A percentile compares a stretch with the other conserved stretches of the same genome.
These are phyloP conservation scores for Coemansia sp. DNA, from an alignment of 192 early-diverging fungal genomes.

Conservation along the genomic window DNA sequence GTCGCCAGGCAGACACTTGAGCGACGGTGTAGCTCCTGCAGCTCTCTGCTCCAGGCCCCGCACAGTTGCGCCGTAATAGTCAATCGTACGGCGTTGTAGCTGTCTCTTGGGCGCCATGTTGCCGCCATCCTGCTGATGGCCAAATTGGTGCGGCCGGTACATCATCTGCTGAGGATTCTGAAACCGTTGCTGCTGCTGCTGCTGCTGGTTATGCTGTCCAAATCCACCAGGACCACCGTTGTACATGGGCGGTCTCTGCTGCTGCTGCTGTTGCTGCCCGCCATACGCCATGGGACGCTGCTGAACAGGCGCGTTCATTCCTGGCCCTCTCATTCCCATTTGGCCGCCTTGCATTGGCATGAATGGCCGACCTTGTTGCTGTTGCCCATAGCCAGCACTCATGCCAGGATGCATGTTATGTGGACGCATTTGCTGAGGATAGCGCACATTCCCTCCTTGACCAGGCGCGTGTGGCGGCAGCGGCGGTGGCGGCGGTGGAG, in stretches of 20 bases:
- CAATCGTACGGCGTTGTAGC: constrained; percentile 89
- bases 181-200: constrained; percentile 19
- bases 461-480: not conserved
- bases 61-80: constrained; percentile 82
- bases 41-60: constrained; percentile 60
- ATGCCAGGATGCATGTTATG: constrained; percentile 13
- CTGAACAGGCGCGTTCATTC: constrained; percentile 9
- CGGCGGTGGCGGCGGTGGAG: constrained; percentile 21
- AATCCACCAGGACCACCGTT: not conserved
- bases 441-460: constrained; percentile 8
- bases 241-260: constrained; percentile 14
- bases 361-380: constrained; percentile 10
- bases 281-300: constrained; percentile 4
- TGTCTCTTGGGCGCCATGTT: constrained; percentile 83
- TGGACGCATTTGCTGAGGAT: constrained; percentile 8
- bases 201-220: constrained; percentile 5
- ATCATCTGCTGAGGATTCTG: constrained; percentile 2
- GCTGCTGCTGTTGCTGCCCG: constrained; percentile 1
- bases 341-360: constrained; percentile 14
- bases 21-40: constrained; percentile 9
- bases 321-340: constrained; percentile 28
- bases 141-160: constrained; percentile 4
- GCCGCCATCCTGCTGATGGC: constrained; percentile 30
- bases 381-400: constrained; percentile 11
- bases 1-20: constrained; percentile 29